These are phyloP conservation scores for Trypanosomatidae sp. DNA, from an alignment of 208 protist genomes.

Conservation along the genomic window DNA sequence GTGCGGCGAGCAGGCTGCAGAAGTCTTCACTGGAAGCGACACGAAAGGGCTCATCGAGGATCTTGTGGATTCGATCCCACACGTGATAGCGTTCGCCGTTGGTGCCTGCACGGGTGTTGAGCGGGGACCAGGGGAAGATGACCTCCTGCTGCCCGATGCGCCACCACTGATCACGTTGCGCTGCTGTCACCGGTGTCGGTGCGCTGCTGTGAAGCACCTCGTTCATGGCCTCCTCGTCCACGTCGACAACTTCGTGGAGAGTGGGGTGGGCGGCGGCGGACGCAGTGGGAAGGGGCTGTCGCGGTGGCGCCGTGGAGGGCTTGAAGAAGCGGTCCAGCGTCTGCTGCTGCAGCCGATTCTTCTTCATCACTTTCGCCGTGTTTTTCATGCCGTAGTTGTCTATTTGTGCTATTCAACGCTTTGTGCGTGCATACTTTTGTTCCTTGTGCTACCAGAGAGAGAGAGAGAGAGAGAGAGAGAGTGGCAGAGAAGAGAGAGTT, in stretches of 20 bases:
- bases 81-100: neutral
- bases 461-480: too few species aligned
- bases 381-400: too few species aligned
- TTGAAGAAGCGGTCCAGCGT: constrained; percentile 20
- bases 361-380: too few species aligned
- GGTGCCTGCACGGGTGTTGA: neutral
- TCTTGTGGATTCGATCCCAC: constrained; percentile 32
- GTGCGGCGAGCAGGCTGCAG: constrained; percentile 37
- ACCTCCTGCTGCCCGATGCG: constrained; percentile 25
- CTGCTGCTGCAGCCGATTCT: constrained; percentile 12
- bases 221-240: neutral
- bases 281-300: neutral
- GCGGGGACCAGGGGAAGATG: constrained; percentile 40
- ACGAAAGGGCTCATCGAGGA: constrained; percentile 9
- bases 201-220: constrained; percentile 2
- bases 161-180: neutral
- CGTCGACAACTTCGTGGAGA: neutral
- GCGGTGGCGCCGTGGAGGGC: too few species aligned
- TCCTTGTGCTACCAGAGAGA: too few species aligned
- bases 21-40: constrained; percentile 12
- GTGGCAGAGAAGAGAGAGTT: too few species aligned
- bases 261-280: accelerated
- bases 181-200: neutral
- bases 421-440: neutral
- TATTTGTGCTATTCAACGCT: too few species aligned